Evolutionary conservation across 2,329 filamentous ascomycete genomes (phyloP).

Genomic region (Thelonectria discophora): DNA sequence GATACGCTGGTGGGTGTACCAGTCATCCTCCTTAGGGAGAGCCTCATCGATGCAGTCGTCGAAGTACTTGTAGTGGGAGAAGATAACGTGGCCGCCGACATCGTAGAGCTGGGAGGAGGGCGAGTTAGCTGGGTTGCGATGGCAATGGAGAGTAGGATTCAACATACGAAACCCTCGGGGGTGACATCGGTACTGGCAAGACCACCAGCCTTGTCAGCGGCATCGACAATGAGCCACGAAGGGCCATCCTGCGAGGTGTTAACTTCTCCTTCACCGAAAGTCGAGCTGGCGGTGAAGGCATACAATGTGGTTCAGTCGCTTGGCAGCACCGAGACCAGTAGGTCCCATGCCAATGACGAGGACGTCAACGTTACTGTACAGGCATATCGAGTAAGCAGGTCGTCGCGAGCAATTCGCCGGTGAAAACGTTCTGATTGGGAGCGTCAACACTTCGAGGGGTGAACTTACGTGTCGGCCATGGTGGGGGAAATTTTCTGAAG

Average conservation of each 20-base stretch:
- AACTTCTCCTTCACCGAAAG: conserved; percentile 36
- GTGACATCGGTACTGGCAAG: conserved; percentile 95
- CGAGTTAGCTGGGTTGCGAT: conserved; percentile 33
- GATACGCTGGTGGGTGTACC: conserved; percentile 98
- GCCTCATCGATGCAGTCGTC: conserved; percentile 99
- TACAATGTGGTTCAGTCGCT: conserved; percentile 97
- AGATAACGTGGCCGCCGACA: conserved; percentile 97
- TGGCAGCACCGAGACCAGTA: conserved; percentile 96
- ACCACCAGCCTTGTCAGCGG: conserved; percentile 90
- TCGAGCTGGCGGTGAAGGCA: conserved; percentile 52
- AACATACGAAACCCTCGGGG: conserved; percentile 94
- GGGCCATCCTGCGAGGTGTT: conserved; percentile 74
- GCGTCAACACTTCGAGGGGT: conserved; percentile 16
- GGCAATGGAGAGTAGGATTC: conserved; percentile 23
- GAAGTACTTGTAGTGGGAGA: conserved; percentile 99
- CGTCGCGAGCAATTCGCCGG: neutral
- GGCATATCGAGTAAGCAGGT: conserved; percentile 30
- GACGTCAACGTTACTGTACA: conserved; percentile 85
- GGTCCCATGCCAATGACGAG: conserved; percentile 98
- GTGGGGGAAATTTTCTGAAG: conserved; percentile 43
- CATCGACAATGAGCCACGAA: conserved; percentile 96
- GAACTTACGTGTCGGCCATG: conserved; percentile 53
- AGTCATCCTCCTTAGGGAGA: conserved; percentile 91
- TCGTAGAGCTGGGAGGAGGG: conserved; percentile 80
- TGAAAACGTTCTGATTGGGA: neutral